These are phyloP conservation scores for Hymenotorrendiella dingleyae DNA, from an alignment of 2,329 filamentous ascomycete genomes.

Conservation along the genomic window DNA sequence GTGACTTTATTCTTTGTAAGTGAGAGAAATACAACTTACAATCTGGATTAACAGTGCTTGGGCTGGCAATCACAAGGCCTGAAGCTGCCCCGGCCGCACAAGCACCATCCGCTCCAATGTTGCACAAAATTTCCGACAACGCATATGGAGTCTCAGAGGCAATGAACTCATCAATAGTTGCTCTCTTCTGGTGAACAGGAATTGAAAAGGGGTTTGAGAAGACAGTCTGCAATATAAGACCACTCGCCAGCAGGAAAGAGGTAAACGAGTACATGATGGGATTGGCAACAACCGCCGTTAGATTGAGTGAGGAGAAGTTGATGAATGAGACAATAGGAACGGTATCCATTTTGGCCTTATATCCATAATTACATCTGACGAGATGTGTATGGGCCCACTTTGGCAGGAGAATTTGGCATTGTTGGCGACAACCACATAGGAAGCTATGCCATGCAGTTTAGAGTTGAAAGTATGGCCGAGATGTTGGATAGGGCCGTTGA, in stretches of 20 bases:
- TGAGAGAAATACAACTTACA: slow-evolving; percentile 37
- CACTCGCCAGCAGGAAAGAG: slow-evolving; percentile 45
- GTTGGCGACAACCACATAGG: too few species aligned
- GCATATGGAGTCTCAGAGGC: slow-evolving; percentile 46
- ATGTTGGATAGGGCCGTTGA: too few species aligned
- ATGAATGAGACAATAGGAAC: slow-evolving; percentile 19
- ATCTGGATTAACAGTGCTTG: slow-evolving; percentile 46
- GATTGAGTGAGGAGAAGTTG: slow-evolving; percentile 19
- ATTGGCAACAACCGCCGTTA: slow-evolving; percentile 13
- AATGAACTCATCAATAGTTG: slow-evolving; percentile 44
- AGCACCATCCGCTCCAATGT: slow-evolving; percentile 52
- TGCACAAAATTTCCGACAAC: slow-evolving; percentile 47
- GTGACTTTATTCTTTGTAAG: background rate
- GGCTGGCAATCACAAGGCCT: slow-evolving; percentile 52
- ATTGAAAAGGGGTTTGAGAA: slow-evolving; percentile 39
- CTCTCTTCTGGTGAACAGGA: slow-evolving; percentile 29
- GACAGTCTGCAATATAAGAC: slow-evolving; percentile 45
- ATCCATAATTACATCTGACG: slow-evolving; percentile 8
- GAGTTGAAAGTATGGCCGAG: slow-evolving; percentile 1
- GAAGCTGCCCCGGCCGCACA: slow-evolving; percentile 40
- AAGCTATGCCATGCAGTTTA: too few species aligned
- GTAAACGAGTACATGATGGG: slow-evolving; percentile 47
- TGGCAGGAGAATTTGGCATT: too few species aligned
- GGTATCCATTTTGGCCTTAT: slow-evolving; percentile 24
- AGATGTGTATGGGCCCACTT: background rate